Conservation (phyloP, 164 flowering plant genomes). For the Chimonanthus praecox region DNA sequence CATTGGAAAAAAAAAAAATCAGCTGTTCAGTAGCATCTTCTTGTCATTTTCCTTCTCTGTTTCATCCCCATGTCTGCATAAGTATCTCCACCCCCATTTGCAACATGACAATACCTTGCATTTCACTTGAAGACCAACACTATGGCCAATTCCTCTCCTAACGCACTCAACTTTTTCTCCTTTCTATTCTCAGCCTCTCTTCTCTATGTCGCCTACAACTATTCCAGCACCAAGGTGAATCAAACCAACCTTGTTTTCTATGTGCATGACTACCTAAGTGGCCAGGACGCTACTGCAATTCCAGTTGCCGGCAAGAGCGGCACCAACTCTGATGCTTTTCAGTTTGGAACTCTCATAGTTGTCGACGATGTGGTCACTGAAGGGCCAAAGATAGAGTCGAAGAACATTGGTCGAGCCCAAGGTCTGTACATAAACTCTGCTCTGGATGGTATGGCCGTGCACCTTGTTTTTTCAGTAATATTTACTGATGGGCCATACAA, state of each 20-base stretch:
- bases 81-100: too few species aligned
- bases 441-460: slow-evolving; percentile 9
- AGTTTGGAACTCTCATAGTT: slow-evolving; percentile 10
- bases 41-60: too few species aligned
- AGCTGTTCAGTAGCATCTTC: too few species aligned
- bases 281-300: slow-evolving; percentile 4
- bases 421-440: slow-evolving; percentile 14
- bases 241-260: slow-evolving; percentile 11
- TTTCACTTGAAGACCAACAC: too few species aligned
- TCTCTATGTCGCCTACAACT: too few species aligned
- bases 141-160: too few species aligned
- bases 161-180: too few species aligned
- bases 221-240: too few species aligned
- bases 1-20: too few species aligned
- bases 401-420: slow-evolving; percentile 11
- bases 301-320: slow-evolving; percentile 2
- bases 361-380: slow-evolving; percentile 14
- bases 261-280: slow-evolving; percentile 11
- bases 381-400: slow-evolving; percentile 5
- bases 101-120: too few species aligned
- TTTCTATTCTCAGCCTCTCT: too few species aligned
- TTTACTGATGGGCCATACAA: slow-evolving; percentile 11
- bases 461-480: slow-evolving; percentile 11
- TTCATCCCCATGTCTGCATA: too few species aligned
- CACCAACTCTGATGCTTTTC: not conserved